These are phyloP conservation scores for Schrenkiella parvula DNA, from an alignment of 345 rosid genomes.

Conservation along the genomic window DNA sequence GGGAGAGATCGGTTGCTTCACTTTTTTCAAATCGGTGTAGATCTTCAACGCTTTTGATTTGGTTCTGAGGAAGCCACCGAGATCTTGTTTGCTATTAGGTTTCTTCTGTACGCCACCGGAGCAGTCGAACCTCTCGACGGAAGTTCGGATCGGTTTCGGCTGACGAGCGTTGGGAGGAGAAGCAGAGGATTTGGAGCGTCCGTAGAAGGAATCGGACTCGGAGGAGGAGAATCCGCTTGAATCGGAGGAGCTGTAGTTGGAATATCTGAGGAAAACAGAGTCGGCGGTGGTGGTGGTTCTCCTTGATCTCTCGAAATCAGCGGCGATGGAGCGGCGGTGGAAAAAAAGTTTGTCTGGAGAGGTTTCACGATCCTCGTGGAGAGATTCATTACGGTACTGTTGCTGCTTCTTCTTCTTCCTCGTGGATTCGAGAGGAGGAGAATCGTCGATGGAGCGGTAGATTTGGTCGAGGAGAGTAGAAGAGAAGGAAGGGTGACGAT, in stretches of 20 bases:
- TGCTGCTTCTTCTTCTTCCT: not conserved
- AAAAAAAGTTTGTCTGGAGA: conserved; percentile 23
- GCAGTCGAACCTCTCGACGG: conserved; percentile 23
- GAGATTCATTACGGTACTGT: not conserved
- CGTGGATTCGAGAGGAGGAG: conserved; percentile 16
- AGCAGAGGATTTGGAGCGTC: conserved; percentile 19
- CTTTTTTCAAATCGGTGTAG: conserved; percentile 76
- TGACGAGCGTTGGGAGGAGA: conserved; percentile 14
- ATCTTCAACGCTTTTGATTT: conserved; percentile 80
- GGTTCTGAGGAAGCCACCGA: conserved; percentile 53
- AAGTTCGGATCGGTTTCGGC: conserved; percentile 55
- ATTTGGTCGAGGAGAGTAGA: conserved; percentile 73
- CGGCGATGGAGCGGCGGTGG: conserved; percentile 48
- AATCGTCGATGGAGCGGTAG: conserved; percentile 75
- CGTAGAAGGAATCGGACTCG: conserved; percentile 57
- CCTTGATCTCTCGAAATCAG: conserved; percentile 36
- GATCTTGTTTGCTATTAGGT: conserved; percentile 33
- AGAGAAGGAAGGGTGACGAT: conserved; percentile 72
- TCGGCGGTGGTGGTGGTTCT: conserved; percentile 14
- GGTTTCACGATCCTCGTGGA: not conserved
- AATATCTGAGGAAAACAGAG: conserved; percentile 38
- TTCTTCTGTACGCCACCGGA: conserved; percentile 24
- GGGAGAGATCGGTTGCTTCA: conserved; percentile 88
- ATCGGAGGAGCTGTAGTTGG: conserved; percentile 69
- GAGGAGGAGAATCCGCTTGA: conserved; percentile 80